Evolutionary conservation across 2,329 filamentous ascomycete species (phyloP), one percentile per base, ranked within the genome.

Genomic region (Fusarium aywerte): DNA sequence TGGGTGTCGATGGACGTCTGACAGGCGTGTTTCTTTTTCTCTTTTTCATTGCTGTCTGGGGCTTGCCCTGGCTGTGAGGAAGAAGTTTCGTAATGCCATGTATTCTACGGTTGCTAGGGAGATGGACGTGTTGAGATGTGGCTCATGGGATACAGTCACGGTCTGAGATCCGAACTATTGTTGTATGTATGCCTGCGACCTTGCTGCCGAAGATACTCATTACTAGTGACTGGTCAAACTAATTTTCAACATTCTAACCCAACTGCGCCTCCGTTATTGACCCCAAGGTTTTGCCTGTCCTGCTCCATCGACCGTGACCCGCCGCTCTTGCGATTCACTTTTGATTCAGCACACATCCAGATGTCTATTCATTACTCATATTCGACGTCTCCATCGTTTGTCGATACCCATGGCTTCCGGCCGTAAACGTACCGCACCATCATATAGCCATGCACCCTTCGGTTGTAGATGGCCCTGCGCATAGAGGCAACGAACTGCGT

Each of bases 1-100:
- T 92, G 92, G 91, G 91, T 88, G 86, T 87, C 84, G 91, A 91
- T 85, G 90, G 90, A 92, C 87, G 91, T 94, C 92, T 96, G 92
- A 95, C 92, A 92, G 92, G 85, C 79, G 71, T 78, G 72, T 76
- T 85, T 83, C 79, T 76, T 74, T 71, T 75, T 65, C 74, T 69
- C 82, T 82, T 87, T 87, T 87, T 87, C 83, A 80, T 85, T 87
- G 75, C 79, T 76, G n/a, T 73, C 77, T 74, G 71, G 80, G 78
- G 83, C 81, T 80, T 76, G 70, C 81, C 78, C 73, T 72, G 77
- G 82, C 58, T 65, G 81, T 75, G 82, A 87, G 75, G 87, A 87
- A 87, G 84, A 83, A 68, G 47, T 1, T 20, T 10, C n/a, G n/a
- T n/a, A n/a, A n/a, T 49, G 31, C 32, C 36, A 13, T 18, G 5